phyloP scores from a whole-genome alignment of 441 rosid genomes.

The Corymbia calophylla region DNA sequence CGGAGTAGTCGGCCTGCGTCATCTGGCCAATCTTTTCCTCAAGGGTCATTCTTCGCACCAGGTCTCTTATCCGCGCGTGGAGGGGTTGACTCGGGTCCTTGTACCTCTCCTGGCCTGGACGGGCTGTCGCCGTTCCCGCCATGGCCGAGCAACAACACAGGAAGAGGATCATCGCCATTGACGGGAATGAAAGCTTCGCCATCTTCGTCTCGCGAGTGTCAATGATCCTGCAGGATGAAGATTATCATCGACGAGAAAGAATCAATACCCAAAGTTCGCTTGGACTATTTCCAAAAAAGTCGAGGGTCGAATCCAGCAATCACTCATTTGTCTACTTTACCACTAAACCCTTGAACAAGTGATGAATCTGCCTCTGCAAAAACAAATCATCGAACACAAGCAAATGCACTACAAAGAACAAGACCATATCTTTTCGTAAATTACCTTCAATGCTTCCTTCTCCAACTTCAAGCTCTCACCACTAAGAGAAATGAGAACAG shows the following conservation, averaged over 20 bases:
- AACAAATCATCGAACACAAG: neutral
- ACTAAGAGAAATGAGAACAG: neutral
- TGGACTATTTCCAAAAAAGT: too few relatives aligned
- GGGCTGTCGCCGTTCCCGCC: neutral
- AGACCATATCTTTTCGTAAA: neutral
- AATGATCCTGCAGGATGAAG: neutral
- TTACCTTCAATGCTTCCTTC: neutral
- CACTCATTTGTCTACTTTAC: too few relatives aligned
- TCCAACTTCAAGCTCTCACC: neutral
- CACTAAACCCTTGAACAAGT: neutral
- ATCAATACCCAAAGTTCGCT: too few relatives aligned
- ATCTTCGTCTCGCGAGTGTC: neutral
- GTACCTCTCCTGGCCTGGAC: neutral
- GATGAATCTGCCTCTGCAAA: neutral
- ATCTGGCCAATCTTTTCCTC: conserved; percentile 9
- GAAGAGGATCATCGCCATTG: neutral
- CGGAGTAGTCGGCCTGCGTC: neutral
- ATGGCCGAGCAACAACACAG: neutral
- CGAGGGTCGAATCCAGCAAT: too few relatives aligned
- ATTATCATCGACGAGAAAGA: neutral
- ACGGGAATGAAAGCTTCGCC: neutral
- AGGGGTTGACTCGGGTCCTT: neutral
- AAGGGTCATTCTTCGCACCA: neutral
- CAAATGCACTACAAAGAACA: neutral
- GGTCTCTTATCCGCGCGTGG: neutral